Evolutionary conservation across 2,329 filamentous ascomycete genomes (phyloP).

Genomic region (Corinectria fuckeliana): DNA sequence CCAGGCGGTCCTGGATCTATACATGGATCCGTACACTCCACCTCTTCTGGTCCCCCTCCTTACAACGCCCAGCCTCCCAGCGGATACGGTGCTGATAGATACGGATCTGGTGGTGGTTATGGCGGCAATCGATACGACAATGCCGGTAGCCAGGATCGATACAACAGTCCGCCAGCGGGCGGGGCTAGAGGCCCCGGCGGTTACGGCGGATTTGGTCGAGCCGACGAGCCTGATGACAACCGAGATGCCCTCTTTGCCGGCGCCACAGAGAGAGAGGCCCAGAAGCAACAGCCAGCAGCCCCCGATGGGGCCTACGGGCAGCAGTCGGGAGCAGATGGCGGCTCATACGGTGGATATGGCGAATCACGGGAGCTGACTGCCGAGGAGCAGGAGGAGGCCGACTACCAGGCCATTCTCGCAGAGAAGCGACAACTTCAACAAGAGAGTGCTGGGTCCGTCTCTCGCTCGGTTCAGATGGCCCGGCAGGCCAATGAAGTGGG

Average conservation of each 20-base stretch:
- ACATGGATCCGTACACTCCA: conserved; percentile 31
- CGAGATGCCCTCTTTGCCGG: conserved; percentile 69
- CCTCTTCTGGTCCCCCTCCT: conserved; percentile 33
- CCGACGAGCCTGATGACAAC: conserved; percentile 56
- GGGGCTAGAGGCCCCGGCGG: conserved; percentile 58
- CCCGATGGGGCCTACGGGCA: conserved; percentile 33
- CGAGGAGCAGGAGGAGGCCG: conserved; percentile 76
- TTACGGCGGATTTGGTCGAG: conserved; percentile 65
- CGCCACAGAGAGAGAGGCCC: conserved; percentile 57
- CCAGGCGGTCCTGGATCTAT: conserved; percentile 46
- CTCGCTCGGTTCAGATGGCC: conserved; percentile 49
- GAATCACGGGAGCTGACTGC: conserved; percentile 80
- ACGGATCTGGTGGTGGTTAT: conserved; percentile 59
- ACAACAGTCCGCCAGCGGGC: conserved; percentile 38
- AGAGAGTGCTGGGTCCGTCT: conserved; percentile 62
- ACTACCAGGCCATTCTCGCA: conserved; percentile 67
- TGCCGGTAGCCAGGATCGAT: conserved; percentile 39
- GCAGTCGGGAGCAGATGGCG: conserved; percentile 35
- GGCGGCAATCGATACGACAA: conserved; percentile 60
- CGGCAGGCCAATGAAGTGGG: conserved; percentile 62
- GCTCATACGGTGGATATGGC: conserved; percentile 61
- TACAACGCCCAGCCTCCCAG: conserved; percentile 35
- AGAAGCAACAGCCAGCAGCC: conserved; percentile 41
- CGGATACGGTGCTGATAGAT: conserved; percentile 62
- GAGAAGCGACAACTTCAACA: conserved; percentile 74